phyloP scores from a whole-genome alignment of 2,329 filamentous ascomycete genomes.

The Cladosporium sp. region DNA sequence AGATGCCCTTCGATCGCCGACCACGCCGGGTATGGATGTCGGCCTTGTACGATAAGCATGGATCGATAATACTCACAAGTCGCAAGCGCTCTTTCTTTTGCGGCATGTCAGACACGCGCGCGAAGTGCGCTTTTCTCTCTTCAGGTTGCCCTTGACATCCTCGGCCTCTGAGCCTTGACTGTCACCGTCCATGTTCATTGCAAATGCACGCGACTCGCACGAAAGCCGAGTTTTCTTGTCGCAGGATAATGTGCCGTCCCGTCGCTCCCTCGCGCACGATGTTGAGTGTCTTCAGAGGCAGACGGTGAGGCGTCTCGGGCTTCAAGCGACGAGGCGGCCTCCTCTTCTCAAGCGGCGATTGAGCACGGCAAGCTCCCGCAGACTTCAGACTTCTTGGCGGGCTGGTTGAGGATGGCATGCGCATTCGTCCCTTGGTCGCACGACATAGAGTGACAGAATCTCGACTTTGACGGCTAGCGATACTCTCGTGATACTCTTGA shows the following conservation, averaged over 20 bases:
- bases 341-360: background rate
- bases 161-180: constrained; percentile 9
- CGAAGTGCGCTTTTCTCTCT: constrained; percentile 22
- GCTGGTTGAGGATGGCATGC: background rate
- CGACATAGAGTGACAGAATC: background rate
- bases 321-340: background rate
- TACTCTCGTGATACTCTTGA: too few species aligned
- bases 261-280: background rate
- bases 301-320: background rate
- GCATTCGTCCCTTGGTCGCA: background rate
- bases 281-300: background rate
- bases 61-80: constrained; percentile 15
- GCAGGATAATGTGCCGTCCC: background rate
- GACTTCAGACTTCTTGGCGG: background rate
- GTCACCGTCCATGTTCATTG: background rate
- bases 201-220: background rate
- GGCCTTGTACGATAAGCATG: background rate
- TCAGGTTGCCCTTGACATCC: constrained; percentile 8
- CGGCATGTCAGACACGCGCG: constrained; percentile 22
- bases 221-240: background rate
- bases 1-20: constrained; percentile 10
- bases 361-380: constrained; percentile 1
- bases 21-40: background rate
- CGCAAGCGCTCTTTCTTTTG: constrained; percentile 22
- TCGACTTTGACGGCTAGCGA: too few species aligned